These are phyloP conservation scores for Rhodotorula sp. DNA, from an alignment of 1,284 basidiomycete species.

Conservation along the genomic window DNA sequence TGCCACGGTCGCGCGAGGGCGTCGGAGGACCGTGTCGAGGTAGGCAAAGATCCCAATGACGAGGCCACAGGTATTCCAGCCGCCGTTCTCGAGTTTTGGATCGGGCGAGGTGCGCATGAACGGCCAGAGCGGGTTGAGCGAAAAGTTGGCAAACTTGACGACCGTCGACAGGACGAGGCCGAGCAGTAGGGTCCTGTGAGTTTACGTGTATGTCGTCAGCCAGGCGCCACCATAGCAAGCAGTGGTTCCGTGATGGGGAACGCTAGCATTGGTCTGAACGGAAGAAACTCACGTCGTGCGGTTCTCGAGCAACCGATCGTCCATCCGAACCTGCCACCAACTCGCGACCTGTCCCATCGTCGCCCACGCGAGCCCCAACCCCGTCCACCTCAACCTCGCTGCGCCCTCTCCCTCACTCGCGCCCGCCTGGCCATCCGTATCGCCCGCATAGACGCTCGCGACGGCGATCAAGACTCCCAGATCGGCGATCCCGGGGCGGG, in stretches of 20 bases:
- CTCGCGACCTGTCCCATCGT: slow-evolving; percentile 37
- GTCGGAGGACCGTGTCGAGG: slow-evolving; percentile 2
- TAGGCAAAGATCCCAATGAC: slow-evolving; percentile 39
- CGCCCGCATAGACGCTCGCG: slow-evolving; percentile 56
- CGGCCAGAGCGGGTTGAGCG: slow-evolving; percentile 86
- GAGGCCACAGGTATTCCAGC: slow-evolving; percentile 70
- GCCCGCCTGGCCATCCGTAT: slow-evolving; percentile 5
- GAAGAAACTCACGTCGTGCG: slow-evolving; percentile 2
- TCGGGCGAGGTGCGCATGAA: slow-evolving; percentile 63
- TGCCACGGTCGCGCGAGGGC: background rate
- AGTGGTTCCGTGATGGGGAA: too few species aligned
- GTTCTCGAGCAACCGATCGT: slow-evolving; percentile 2
- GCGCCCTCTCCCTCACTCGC: slow-evolving; percentile 11
- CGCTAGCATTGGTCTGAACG: too few species aligned
- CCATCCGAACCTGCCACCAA: slow-evolving; percentile 16
- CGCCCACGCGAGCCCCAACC: slow-evolving; percentile 41
- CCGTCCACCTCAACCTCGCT: slow-evolving; percentile 13
- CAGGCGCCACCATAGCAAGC: too few species aligned
- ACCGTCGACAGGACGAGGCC: slow-evolving; percentile 70
- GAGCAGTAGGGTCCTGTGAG: slow-evolving; percentile 45
- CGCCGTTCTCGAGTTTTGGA: slow-evolving; percentile 52
- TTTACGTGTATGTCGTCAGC: too few species aligned
- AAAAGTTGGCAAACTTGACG: slow-evolving; percentile 74
- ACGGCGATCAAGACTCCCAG: slow-evolving; percentile 61
- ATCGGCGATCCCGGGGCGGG: slow-evolving; percentile 57